Evolutionary conservation across 352 stramenopile genomes (phyloP), one percentile per base, ranked within the genome.

Genomic region (Pythium dissimile): DNA sequence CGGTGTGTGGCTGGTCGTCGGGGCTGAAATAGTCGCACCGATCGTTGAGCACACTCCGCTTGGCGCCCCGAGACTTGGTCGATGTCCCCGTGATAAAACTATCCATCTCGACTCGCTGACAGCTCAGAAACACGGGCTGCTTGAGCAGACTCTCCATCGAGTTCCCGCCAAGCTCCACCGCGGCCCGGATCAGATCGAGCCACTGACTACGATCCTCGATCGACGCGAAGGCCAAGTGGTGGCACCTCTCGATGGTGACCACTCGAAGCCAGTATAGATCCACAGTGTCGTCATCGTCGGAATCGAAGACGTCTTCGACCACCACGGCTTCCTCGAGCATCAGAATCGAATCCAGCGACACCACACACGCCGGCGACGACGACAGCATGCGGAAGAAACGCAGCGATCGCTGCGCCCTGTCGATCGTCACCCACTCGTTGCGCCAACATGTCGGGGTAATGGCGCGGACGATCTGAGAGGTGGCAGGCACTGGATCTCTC

Each of bases 391-490:
- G 66, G 38, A 79, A 82, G 44, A 86, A 84, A 0, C 71, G 66
- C 2, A 86, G 55, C 7, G 69, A 37, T 12, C 67, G 63, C 1
- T 66, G 59, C 8, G 55, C 43, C 24, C 66, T 64, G 49, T 86
- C 72, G 2, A 86, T 39, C n/a, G 66, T 71, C 12, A 84, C 47
- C 73, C 73, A 86, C 43, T 86, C 76, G 50, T 84, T 71, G 13
- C 76, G 66, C 76, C 76, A 86, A 16, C 69, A 64, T 3, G 51
- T 69, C 2, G 53, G 41, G 10, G 42, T 67, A 3, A 83, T 43
- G 11, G 71, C 68, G 8, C 76, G 76, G 5, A 86, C 52, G 3
- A 84, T 67, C 23, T 86, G 76, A 18, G 70, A 57, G 0, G 55
- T 59, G 1, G 61, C 68, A 10, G 70, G 64, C 1, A 62, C 46